Evolutionary conservation across 140 eudicot species (phyloP).

Genomic region (Oenanthe javanica): DNA sequence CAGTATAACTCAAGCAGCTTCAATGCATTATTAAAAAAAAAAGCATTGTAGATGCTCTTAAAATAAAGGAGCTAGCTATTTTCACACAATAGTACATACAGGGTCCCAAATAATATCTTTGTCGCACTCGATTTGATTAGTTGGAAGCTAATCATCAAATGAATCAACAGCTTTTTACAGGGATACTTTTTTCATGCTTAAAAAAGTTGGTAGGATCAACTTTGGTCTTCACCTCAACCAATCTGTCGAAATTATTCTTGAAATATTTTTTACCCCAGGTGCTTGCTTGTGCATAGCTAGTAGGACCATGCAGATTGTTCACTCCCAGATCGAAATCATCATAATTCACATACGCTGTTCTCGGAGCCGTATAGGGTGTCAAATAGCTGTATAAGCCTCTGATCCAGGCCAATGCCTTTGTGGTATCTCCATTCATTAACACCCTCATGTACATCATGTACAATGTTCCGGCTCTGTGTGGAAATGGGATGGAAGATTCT

Average conservation of each 20-base stretch:
- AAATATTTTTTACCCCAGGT: background rate
- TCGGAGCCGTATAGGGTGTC: background rate
- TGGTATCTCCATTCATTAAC: background rate
- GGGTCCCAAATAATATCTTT: no score
- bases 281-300: background rate
- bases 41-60: no score
- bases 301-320: background rate
- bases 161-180: background rate
- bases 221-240: background rate
- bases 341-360: background rate
- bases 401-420: background rate
- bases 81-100: no score
- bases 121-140: no score
- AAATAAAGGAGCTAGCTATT: no score
- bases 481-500: background rate
- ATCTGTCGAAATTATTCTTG: background rate
- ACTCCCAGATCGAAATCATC: constrained; percentile 1
- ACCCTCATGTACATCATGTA: constrained; percentile 8
- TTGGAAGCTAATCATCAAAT: no score
- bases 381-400: background rate
- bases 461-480: constrained; percentile 6
- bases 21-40: no score
- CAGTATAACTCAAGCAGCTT: no score
- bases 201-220: constrained; percentile 4
- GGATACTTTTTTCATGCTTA: constrained; percentile 1